phyloP scores from a whole-genome alignment of 305 asterid species.

The Euphrasia arctica region DNA sequence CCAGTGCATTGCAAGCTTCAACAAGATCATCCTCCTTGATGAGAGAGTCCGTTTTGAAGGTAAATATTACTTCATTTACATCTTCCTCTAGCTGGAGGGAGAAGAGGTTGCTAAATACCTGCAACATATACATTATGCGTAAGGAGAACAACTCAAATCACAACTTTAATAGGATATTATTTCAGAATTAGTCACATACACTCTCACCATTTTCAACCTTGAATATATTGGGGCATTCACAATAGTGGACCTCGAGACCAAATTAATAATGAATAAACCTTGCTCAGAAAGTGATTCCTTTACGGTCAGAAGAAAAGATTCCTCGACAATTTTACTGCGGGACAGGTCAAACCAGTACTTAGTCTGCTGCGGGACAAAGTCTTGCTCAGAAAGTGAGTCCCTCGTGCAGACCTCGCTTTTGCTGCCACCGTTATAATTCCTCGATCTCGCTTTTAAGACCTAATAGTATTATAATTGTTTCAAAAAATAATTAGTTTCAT shows the following conservation, averaged over 20 bases:
- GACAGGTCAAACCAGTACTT: constrained; percentile 90
- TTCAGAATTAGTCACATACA: background rate
- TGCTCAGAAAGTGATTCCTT: constrained; percentile 69
- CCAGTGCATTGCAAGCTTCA: constrained; percentile 43
- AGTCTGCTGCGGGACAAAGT: too few species aligned
- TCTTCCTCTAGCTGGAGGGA: constrained; percentile 83
- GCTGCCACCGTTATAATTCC: too few species aligned
- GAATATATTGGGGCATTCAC: constrained; percentile 57
- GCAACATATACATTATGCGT: constrained; percentile 26
- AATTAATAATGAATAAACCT: constrained; percentile 76
- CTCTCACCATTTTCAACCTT: constrained; percentile 67
- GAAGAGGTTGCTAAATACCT: constrained; percentile 71
- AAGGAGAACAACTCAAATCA: constrained; percentile 11
- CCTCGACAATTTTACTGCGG: constrained; percentile 81
- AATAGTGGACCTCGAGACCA: constrained; percentile 78
- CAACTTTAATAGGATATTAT: background rate
- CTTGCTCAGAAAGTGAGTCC: too few species aligned
- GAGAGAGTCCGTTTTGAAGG: constrained; percentile 44
- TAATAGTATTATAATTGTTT: too few species aligned
- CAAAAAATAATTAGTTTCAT: too few species aligned
- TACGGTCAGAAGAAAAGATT: constrained; percentile 61
- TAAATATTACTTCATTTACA: constrained; percentile 78
- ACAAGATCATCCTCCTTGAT: constrained; percentile 41
- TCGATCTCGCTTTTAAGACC: too few species aligned
- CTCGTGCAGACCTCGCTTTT: too few species aligned